Base-by-base conservation (phyloP, 441 rosid species). In the Melastoma candidum region DNA sequence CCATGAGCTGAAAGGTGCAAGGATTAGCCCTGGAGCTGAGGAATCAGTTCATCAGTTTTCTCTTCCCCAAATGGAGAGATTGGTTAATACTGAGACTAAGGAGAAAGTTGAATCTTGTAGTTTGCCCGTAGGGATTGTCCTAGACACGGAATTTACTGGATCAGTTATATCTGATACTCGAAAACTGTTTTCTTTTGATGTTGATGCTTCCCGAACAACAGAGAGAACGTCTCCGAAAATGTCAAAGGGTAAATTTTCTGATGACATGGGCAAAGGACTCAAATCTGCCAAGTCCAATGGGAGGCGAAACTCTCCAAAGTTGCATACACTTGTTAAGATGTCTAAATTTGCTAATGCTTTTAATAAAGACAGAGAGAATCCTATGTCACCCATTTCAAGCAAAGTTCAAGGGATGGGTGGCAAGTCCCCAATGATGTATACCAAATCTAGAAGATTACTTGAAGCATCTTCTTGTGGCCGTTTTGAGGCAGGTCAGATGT, bases 401-500 rank as follows among this genome's bases (percentile, higher is more conserved):
- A 93, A 80, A 81, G 71, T 73, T 69, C 90, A 74, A 66, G 60
- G 74, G 36, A 53, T 54, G 47, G 71, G 73, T 52, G 70, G 54
- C 63, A 84, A 80, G 76, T 51, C 80, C 61, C 84, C 71, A 65
- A 60, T 71, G 70, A 65, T 63, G 58, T 48, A 76, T 54, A 39
- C 68, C 55, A 93, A 86, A 76, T 71, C 80, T 58, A 84, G 74
- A 72, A 88, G 73, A 66, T 27, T 72, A 39, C 65, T 63, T 54
- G 90, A 80, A 68, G 81, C 74, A 73, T 70, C 86, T 58, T 68
- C 82, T 63, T 68, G 71, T 63, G 72, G 79, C 17, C 89, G 73
- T 49, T 74, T 80, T 75, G 89, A 82, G 70, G 77, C 93, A 76
- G 96, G 99, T 87, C 57, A 49, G 83, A 45, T 48, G 50, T 49